Evolutionary conservation across 768 basidiomycete species (phyloP), one percentile per base, ranked within the genome.

Genomic region (Tephrocybe sp.): DNA sequence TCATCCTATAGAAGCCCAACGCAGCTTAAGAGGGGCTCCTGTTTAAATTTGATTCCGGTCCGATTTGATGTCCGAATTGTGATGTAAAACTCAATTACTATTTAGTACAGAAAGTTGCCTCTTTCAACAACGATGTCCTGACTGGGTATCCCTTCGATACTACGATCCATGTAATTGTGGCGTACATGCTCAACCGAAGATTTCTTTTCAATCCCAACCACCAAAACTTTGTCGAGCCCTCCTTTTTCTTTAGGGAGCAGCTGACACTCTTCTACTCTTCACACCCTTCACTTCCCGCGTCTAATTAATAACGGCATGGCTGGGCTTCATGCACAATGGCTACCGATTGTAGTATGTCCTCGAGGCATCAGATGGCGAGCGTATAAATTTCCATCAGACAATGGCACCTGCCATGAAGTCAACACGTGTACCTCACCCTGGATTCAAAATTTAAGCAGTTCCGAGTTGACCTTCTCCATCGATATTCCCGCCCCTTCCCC

Each of bases 381-480:
- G 33, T 51, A 57, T 58, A 61, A 45, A 54, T 49, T 52, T 44
- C 53, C 54, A 55, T 57, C 53, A 50, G 17, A 40, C 19, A 50
- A 52, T 51, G 36, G 51, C 23, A 23, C 51, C 55, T 51, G 52
- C 60, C 58, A 57, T 55, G 59, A 55, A 43, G 48, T 44, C 41
- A 46, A 65, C 68, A 69, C 68, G 68, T 69, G 68, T 65, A 62
- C 54, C 34, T 57, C 40, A 50, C 60, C 55, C 65, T 66, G 64
- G 66, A 61, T 55, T 64, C 65, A 64, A 65, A 70, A 62, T 57
- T 57, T 57, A 53, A 62, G 39, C 39, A 23, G 39, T 54, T 33
- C 33, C 55, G 39, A 14, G 39, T 61, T 51, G 49, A 53, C 45
- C 58, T 67, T 57, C 62, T 66, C 62, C 61, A 68, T 51, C 67